Conservation (phyloP, 176 grass and related monocot genomes). For the Calamus simplicifolius region DNA sequence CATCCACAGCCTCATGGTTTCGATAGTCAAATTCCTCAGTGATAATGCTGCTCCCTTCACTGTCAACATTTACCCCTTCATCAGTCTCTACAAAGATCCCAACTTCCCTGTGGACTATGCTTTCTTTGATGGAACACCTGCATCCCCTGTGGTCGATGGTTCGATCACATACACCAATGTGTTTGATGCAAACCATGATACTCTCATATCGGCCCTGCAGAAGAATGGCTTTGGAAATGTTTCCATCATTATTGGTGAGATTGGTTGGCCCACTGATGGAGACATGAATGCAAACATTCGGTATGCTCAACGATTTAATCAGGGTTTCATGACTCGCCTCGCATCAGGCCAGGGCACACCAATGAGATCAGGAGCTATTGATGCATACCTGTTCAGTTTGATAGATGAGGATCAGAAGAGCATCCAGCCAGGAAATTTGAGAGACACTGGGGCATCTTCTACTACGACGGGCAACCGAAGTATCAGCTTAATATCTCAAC, state of each 20-base stretch:
- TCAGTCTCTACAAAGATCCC: conserved; percentile 12
- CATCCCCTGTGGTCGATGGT: conserved; percentile 1
- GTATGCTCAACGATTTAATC: conserved; percentile 11
- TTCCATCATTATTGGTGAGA: conserved; percentile 11
- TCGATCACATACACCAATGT: conserved; percentile 11
- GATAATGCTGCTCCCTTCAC: conserved; percentile 12
- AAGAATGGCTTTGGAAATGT: conserved; percentile 8
- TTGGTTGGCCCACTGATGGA: conserved; percentile 12
- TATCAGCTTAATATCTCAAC: background rate
- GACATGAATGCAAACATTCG: conserved; percentile 8
- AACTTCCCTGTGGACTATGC: conserved; percentile 19
- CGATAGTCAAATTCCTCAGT: conserved; percentile 6
- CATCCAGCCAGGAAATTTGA: conserved; percentile 13
- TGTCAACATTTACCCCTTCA: conserved; percentile 20
- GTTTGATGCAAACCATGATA: conserved; percentile 15
- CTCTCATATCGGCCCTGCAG: conserved; percentile 9
- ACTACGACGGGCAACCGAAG: conserved; percentile 4
- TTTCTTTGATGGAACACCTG: conserved; percentile 1
- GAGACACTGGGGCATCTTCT: conserved; percentile 14
- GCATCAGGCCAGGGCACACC: conserved; percentile 7
- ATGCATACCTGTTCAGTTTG: conserved; percentile 9
- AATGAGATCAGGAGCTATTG: background rate
- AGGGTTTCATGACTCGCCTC: conserved; percentile 5
- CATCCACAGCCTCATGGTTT: conserved; percentile 16
- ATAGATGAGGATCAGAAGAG: conserved; percentile 9